A percentile compares a stretch with the other conserved stretches of the same genome.
phyloP scores from a whole-genome alignment of 2,329 filamentous ascomycete species.

The Ophiostoma fasciatum region DNA sequence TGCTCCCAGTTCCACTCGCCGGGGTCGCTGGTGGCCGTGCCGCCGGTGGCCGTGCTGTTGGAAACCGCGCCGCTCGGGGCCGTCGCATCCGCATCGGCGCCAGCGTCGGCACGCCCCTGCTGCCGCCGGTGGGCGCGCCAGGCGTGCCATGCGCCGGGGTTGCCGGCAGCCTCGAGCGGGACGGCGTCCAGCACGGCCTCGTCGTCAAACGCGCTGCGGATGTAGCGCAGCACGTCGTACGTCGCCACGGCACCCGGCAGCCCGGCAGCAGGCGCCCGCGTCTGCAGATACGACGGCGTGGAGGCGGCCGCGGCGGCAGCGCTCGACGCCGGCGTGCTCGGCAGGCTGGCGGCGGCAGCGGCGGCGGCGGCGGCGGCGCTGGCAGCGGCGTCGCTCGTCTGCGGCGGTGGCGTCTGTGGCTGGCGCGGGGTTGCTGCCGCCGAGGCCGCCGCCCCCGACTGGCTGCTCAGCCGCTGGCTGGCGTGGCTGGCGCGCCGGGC shows the following conservation, averaged over 20 bases:
- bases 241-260: slow-evolving; percentile 32
- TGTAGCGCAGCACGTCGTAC: slow-evolving; percentile 62
- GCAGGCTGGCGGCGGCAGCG: too few relatives aligned
- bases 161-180: slow-evolving; percentile 69
- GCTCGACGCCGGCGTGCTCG: background rate
- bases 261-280: slow-evolving; percentile 22
- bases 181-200: slow-evolving; percentile 63
- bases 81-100: background rate
- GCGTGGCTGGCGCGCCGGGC: too few relatives aligned
- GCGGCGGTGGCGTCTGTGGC: background rate
- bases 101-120: slow-evolving; percentile 6
- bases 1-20: slow-evolving; percentile 97
- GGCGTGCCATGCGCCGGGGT: slow-evolving; percentile 85
- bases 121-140: slow-evolving; percentile 60
- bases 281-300: slow-evolving; percentile 26
- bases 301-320: slow-evolving; percentile 12
- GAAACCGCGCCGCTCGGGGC: too few relatives aligned
- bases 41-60: too few relatives aligned
- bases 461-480: slow-evolving; percentile 28
- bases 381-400: slow-evolving; percentile 5
- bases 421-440: slow-evolving; percentile 5
- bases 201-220: slow-evolving; percentile 69
- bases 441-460: slow-evolving; percentile 10
- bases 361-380: background rate
- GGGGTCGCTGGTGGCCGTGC: slow-evolving; percentile 30